Evolutionary conservation across 768 basidiomycete genomes (phyloP), one percentile per base, ranked within the genome.

Genomic region (Leccinum incarnatum): DNA sequence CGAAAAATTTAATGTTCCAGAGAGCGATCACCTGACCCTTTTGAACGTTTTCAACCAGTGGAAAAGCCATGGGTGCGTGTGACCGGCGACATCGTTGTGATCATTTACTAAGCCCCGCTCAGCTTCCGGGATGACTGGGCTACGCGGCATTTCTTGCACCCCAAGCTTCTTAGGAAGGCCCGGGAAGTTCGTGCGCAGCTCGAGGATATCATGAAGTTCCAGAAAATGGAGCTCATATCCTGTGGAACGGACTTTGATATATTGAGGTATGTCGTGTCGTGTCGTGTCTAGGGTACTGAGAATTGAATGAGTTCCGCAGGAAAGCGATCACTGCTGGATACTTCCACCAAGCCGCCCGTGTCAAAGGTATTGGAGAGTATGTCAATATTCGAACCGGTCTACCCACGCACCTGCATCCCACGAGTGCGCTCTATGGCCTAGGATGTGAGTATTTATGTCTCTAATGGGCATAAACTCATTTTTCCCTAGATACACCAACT

Each of bases 351-450:
- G 95, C 96, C 1, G 96, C 96, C 17, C 79, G 95, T 62, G 96
- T 96, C 37, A 99, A 99, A 78, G 97, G 97, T 71, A 98, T 98
- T 62, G 96, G 96, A 60, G 97, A 99, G 75, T 99, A 97, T 75
- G 93, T 97, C 64, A 98, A 99, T 73, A 90, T 96, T 63, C 85
- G 97, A 49, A 94, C 95, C 25, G 97, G 91, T 55, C 77, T 98
- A 30, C 95, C 97, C 5, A 97, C 95, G 34, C 94, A 98, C 70
- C 77, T 98, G 32, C 97, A 99, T 70, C 96, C 97, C 0, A 98
- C 97, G 0, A 96, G 93, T 67, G 95, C 97, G 4, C 77, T 99
- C 54, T 98, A 95, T 70, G 96, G 97, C 10, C 82, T 98, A 54
- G 97, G 96, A 69, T 98, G 93, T 93, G 71, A 75, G 89, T 78